Percentiles rank a stretch among this genome's conserved stretches.
These are phyloP conservation scores for Rosa rugosa DNA, from an alignment of 306 rosid genomes.

Conservation along the genomic window DNA sequence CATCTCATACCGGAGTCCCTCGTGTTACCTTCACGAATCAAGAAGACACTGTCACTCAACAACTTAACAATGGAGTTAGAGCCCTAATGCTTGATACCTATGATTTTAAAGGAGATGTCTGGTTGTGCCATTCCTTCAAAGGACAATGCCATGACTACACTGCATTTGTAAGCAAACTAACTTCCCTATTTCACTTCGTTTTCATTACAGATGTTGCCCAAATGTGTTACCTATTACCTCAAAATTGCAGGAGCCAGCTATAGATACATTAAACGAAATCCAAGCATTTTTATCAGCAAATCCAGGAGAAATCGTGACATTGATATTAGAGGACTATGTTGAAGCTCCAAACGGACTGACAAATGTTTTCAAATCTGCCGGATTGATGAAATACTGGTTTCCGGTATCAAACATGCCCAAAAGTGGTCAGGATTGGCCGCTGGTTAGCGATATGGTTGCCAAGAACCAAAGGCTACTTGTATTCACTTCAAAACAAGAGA, in stretches of 20 bases:
- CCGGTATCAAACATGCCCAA: slow-evolving; percentile 75
- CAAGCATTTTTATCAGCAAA: slow-evolving; percentile 70
- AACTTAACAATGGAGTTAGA: slow-evolving; percentile 77
- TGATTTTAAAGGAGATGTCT: slow-evolving; percentile 70
- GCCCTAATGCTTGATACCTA: slow-evolving; percentile 81
- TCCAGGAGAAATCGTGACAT: slow-evolving; percentile 73
- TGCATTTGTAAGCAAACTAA: slow-evolving; percentile 69
- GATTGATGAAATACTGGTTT: slow-evolving; percentile 79
- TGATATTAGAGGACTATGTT: slow-evolving; percentile 91
- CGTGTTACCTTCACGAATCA: slow-evolving; percentile 64
- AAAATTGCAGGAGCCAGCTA: slow-evolving; percentile 59
- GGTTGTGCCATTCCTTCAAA: slow-evolving; percentile 87
- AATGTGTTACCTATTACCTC: neutral
- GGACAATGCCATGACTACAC: slow-evolving; percentile 68
- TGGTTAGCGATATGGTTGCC: slow-evolving; percentile 73
- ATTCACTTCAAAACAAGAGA: slow-evolving; percentile 58
- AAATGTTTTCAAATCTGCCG: slow-evolving; percentile 62
- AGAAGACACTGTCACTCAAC: slow-evolving; percentile 75
- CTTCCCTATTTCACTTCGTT: neutral
- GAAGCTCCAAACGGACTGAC: slow-evolving; percentile 73
- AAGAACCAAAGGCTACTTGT: slow-evolving; percentile 75
- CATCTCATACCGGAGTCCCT: slow-evolving; percentile 62
- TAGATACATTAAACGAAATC: slow-evolving; percentile 65
- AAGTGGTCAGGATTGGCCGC: slow-evolving; percentile 77
- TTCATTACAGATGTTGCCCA: neutral